Base-by-base conservation (phyloP, 2,329 filamentous ascomycete genomes). In the Colletotrichum agaves region DNA sequence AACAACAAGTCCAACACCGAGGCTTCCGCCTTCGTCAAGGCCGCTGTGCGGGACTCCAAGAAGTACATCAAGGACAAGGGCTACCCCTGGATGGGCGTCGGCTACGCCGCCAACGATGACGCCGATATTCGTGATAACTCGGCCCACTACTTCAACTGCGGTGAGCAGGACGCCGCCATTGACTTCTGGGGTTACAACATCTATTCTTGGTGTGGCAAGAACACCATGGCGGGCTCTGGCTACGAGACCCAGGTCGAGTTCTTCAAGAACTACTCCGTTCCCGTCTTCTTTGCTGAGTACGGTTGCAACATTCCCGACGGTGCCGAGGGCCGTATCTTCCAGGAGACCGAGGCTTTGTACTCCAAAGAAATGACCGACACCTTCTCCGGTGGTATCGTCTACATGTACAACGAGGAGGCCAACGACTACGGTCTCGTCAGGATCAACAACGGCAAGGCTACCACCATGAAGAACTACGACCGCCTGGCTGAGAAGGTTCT, bases 171-270 rank as follows among this genome's bases (percentile, higher is more conserved):
- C 8, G 81, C 69, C 82, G 76, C 91, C 69, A 97, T 98, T 72
- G 96, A 99, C 82, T 98, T 97, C 86, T 99, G 94, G 93, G 96
- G 96, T 67, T 98, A 98, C 91, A 99, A 99, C 87, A 97, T 98
- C 83, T 99, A 99, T 87, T 97, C 94, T 60, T 99, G 96, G 96
- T 99, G 96, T 79, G 96, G 95, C 73, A 80, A 94, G 73, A 97
- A 93, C 76, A 88, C 84, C 75, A 96, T 91, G 83, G 76, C 84
- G 39, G 77, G 85, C 67, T 98, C 96, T 3, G 93, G 93, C 61
- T 99, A 94, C 82, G 85, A 91, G 71, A 86, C 89, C 63, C 92
- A 95, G 78, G 94, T 94, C 73, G 80, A 93, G 72, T 95, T 98
- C 82, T 99, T 98, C 84, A 79, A 85, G 67, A 88, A 91, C 78